Conservation (phyloP, 2,329 filamentous ascomycete genomes). For the Macrophomina pseudophaseolina region DNA sequence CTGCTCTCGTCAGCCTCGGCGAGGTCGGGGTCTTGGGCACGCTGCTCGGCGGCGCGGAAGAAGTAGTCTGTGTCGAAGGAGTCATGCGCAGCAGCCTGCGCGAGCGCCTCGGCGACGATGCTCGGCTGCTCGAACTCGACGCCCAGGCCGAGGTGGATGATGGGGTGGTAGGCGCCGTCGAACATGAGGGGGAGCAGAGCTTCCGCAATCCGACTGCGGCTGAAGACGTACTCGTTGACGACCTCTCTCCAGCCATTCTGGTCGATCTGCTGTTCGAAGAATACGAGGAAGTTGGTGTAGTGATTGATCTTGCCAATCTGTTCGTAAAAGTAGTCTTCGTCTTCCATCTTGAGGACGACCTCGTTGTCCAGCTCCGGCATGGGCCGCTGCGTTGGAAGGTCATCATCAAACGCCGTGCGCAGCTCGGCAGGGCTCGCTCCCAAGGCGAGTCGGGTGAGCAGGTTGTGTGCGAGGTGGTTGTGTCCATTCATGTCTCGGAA, state of each 20-base stretch:
- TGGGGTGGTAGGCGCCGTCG: conserved; percentile 74
- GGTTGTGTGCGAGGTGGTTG: conserved; percentile 79
- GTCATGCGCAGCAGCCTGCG: conserved; percentile 74
- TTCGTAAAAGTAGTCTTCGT: conserved; percentile 51
- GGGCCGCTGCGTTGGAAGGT: conserved; percentile 70
- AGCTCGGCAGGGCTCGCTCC: conserved; percentile 67
- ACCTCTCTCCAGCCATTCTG: conserved; percentile 65
- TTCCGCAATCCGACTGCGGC: conserved; percentile 66
- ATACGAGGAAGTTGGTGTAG: conserved; percentile 77
- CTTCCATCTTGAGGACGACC: conserved; percentile 33
- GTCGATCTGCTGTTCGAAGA: conserved; percentile 77
- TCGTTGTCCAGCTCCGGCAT: conserved; percentile 64
- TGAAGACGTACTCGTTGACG: conserved; percentile 71
- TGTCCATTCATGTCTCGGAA: too few species aligned
- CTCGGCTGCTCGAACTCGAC: conserved; percentile 82
- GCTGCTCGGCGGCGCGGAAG: conserved; percentile 59
- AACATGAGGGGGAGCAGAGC: conserved; percentile 73
- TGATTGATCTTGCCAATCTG: conserved; percentile 67
- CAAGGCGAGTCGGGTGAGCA: conserved; percentile 77
- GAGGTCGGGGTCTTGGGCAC: conserved; percentile 43
- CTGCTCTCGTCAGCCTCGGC: conserved; percentile 35
- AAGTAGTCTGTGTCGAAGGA: conserved; percentile 58
- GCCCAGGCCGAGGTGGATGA: conserved; percentile 86
- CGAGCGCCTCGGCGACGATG: conserved; percentile 78
- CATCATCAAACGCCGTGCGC: conserved; percentile 67